Percentiles rank a stretch among this genome's conserved stretches.
These are phyloP conservation scores for Dactylonectria macrodidyma DNA, from an alignment of 2,329 filamentous ascomycete genomes.

Conservation along the genomic window DNA sequence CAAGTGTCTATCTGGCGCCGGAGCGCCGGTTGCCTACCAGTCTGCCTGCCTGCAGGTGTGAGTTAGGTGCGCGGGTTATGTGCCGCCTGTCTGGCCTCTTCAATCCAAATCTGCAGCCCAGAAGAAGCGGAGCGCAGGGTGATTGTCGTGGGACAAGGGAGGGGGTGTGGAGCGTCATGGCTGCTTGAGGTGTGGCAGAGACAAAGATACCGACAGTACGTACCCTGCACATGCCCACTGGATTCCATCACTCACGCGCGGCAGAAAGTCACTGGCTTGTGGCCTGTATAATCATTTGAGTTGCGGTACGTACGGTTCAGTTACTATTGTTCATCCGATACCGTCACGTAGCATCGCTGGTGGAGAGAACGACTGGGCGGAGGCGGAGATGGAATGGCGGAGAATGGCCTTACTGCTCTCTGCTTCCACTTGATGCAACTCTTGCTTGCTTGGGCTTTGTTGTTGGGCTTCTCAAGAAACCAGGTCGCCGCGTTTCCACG, in stretches of 20 bases:
- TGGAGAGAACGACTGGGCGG: constrained; percentile 42
- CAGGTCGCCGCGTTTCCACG: neutral
- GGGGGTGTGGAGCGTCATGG: constrained; percentile 12
- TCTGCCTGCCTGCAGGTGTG: constrained; percentile 28
- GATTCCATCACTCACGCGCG: neutral
- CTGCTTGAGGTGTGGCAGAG: constrained; percentile 1
- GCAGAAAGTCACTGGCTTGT: neutral
- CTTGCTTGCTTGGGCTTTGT: neutral
- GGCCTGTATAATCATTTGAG: neutral
- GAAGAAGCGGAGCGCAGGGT: constrained; percentile 26
- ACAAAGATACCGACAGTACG: neutral
- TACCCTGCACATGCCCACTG: neutral
- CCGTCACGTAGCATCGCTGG: constrained; percentile 42
- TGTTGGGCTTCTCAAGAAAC: neutral
- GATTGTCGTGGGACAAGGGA: neutral
- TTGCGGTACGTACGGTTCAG: neutral
- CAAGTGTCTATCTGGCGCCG: constrained; percentile 25
- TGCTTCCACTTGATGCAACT: constrained; percentile 10
- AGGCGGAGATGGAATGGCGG: constrained; percentile 28
- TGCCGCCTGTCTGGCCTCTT: constrained; percentile 15
- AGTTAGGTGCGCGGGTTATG: constrained; percentile 13
- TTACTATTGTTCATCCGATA: neutral
- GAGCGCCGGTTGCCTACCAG: constrained; percentile 24
- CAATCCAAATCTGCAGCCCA: constrained; percentile 26
- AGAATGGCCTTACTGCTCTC: constrained; percentile 5